Conservation (phyloP, 495 filamentous ascomycete species). For the Tuber brumale region DNA sequence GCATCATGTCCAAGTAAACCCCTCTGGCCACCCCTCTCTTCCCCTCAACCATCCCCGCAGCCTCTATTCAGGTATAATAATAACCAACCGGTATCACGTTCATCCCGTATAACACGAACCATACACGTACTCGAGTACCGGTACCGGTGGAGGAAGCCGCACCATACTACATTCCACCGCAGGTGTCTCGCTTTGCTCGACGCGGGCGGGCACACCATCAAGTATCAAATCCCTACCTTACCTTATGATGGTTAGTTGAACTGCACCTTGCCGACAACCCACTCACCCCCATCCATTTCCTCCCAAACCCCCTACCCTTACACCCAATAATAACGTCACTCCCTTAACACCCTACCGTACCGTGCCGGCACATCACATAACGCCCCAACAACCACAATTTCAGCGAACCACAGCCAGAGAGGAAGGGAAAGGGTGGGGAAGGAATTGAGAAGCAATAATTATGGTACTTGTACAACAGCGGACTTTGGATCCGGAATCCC, state of each 20-base stretch:
- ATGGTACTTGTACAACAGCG: background rate
- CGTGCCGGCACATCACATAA: background rate
- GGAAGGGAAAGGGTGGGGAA: background rate
- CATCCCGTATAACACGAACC: background rate
- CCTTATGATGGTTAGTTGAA: too few relatives aligned
- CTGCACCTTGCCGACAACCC: background rate
- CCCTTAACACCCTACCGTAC: background rate
- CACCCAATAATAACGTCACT: conserved; percentile 2
- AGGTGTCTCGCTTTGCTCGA: background rate
- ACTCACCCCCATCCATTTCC: background rate
- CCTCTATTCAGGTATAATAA: background rate
- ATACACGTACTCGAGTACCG: too few relatives aligned
- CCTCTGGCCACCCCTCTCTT: background rate
- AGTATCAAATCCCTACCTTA: background rate
- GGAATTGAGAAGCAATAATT: background rate
- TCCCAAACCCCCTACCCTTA: background rate
- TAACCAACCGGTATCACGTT: background rate
- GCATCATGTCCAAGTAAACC: background rate
- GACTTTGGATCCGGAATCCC: background rate
- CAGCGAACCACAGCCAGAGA: background rate
- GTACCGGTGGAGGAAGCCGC: background rate
- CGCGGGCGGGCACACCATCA: background rate
- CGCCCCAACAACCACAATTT: background rate
- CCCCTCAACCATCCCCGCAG: too few relatives aligned
- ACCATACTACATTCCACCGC: background rate